A percentile compares a stretch with the other conserved stretches of the same genome.
Conservation (phyloP, 495 filamentous ascomycete species). For the Neurospora sp. region DNA sequence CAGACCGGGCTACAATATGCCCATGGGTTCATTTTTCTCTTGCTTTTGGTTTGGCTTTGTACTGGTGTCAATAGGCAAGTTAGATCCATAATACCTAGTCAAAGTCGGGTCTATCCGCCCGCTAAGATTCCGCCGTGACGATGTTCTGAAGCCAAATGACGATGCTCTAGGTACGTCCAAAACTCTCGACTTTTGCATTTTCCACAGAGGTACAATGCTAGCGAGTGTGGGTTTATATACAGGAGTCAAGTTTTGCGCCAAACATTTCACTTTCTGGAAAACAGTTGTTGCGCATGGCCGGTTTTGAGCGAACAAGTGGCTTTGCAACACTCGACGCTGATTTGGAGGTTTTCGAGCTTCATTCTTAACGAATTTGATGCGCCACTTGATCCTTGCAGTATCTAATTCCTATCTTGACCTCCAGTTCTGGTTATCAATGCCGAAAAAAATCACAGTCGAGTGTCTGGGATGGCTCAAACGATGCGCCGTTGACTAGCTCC, state of each 20-base stretch:
- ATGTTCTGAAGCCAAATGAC: background rate
- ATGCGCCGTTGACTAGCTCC: background rate
- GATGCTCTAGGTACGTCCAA: background rate
- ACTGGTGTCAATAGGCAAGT: background rate
- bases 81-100: background rate
- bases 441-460: background rate
- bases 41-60: no score
- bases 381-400: background rate
- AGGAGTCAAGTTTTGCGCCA: background rate
- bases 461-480: background rate
- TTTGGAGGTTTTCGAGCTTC: background rate
- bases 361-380: fast-evolving
- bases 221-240: fast-evolving
- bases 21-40: no score
- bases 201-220: background rate
- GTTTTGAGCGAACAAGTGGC: background rate
- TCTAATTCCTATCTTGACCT: fast-evolving
- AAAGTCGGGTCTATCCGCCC: background rate
- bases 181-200: background rate
- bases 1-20: background rate
- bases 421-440: fast-evolving
- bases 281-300: background rate
- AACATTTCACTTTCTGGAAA: background rate
- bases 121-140: background rate
- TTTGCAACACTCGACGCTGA: background rate